Evolutionary conservation across 164 flowering plant species (phyloP).

Genomic region (Vitis cinerea): DNA sequence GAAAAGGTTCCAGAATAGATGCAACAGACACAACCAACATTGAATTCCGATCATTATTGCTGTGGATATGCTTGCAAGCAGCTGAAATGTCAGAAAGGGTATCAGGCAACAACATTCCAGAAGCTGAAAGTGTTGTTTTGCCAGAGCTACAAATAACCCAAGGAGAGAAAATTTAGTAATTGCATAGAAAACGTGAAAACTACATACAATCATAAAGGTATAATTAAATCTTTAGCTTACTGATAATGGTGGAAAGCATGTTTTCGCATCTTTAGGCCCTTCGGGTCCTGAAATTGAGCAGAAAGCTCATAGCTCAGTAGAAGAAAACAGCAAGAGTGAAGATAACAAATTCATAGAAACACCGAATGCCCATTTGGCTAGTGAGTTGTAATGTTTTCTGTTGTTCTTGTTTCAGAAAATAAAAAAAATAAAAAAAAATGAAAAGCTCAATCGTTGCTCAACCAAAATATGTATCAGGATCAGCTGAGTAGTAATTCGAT

Average conservation of each 20-base stretch:
- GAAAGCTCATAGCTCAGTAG: background rate
- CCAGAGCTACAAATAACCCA: constrained; percentile 55
- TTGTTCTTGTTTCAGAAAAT: no score
- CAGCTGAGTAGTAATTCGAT: no score
- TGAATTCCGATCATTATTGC: constrained; percentile 6
- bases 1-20: constrained; percentile 79
- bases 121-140: constrained; percentile 80
- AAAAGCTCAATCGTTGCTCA: no score
- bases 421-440: no score
- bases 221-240: constrained; percentile 35
- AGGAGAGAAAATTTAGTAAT: background rate
- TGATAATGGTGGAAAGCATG: constrained; percentile 81
- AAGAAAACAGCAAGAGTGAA: background rate
- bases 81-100: constrained; percentile 26
- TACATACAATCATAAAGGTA: background rate
- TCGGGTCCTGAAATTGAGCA: constrained; percentile 69
- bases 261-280: constrained; percentile 77
- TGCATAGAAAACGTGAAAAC: background rate
- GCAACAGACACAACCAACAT: constrained; percentile 70
- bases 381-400: no score
- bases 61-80: constrained; percentile 15
- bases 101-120: constrained; percentile 69
- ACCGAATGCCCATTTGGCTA: no score
- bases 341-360: background rate
- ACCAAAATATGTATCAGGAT: no score